phyloP scores from a whole-genome alignment of 768 basidiomycete genomes.

The Tulasnella sp. region DNA sequence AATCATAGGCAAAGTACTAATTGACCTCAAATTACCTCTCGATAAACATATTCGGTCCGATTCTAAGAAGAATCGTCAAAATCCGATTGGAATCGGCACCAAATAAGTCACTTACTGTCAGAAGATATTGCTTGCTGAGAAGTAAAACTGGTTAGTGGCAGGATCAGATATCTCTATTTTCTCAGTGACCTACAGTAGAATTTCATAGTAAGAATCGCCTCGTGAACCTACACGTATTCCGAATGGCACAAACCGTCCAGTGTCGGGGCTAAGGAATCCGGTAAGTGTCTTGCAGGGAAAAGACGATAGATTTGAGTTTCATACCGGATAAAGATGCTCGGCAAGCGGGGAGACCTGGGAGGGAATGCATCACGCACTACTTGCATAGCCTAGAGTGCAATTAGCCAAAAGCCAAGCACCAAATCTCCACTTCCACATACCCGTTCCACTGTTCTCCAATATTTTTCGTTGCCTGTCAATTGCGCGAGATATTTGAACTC shows the following conservation, averaged over 20 bases:
- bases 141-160: constrained; percentile 3
- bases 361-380: constrained; percentile 1
- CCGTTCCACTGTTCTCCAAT: constrained; percentile 70
- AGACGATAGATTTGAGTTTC: constrained; percentile 1
- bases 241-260: constrained; percentile 45
- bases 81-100: not conserved
- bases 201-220: constrained; percentile 91
- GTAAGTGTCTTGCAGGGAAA: too few relatives aligned
- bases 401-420: not conserved
- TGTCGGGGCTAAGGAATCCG: constrained; percentile 36
- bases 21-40: constrained; percentile 38
- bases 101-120: constrained; percentile 41
- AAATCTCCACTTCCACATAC: constrained; percentile 26
- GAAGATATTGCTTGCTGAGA: constrained; percentile 58
- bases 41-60: constrained; percentile 59
- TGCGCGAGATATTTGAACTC: constrained; percentile 81
- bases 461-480: constrained; percentile 60
- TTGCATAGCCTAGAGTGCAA: not conserved
- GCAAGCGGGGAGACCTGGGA: not conserved
- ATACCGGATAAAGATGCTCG: constrained; percentile 5
- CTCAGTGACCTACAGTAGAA: constrained; percentile 48
- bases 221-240: constrained; percentile 83
- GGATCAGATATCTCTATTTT: not conserved
- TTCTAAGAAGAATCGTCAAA: constrained; percentile 29
- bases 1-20: not conserved